Base-by-base conservation (phyloP, 768 basidiomycete genomes). In the Pulveroboletus sp. region DNA sequence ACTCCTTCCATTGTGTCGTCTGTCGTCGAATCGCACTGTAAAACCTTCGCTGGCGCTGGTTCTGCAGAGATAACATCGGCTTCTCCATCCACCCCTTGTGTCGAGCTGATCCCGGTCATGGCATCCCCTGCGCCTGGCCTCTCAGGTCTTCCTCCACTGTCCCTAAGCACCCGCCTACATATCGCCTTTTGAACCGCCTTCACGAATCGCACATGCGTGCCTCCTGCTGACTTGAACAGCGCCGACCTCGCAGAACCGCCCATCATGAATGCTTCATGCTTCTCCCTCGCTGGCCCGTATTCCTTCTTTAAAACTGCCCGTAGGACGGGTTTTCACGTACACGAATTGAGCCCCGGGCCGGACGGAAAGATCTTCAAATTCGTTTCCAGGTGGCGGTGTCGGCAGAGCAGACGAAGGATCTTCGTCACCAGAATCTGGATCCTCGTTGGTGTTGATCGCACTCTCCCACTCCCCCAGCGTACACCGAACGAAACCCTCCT, bases 251-350 rank as follows among this genome's bases (percentile, higher is more conserved):
- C 71, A 4, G 68, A 63, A 0, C 81, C 84, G 11, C 85, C 85
- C 46, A 68, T 74, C 62, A 89, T 75, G 55, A 83, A 89, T 0
- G 62, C 63, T 6, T 70, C 68, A 53, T 87, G 82, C 20, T 72
- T 73, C 23, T 57, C 56, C 47, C 53, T 59, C 3, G 79, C 78
- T 2, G 89, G 88, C 1, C 47, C 52, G 59, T 85, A 89, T 27
- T 61, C 56, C 27, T 77, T 77, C 29, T 74, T 76, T 29, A 90
- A 63, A 27, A 89, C 76, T 2, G 81, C 82, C 22, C 59, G 65
- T 36, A 91, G 67, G 13, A 89, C 72, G 2, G 80, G 80, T 52
- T 83, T n/a, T 87, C 23, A 78, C 73, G 57, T 86, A 87, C 11
- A 69, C 75, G 48, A 91, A 78, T 55, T 90, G 86, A 32, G 77